Conservation (phyloP, 2,329 filamentous ascomycete species). For the Ceratocystis colombiana region DNA sequence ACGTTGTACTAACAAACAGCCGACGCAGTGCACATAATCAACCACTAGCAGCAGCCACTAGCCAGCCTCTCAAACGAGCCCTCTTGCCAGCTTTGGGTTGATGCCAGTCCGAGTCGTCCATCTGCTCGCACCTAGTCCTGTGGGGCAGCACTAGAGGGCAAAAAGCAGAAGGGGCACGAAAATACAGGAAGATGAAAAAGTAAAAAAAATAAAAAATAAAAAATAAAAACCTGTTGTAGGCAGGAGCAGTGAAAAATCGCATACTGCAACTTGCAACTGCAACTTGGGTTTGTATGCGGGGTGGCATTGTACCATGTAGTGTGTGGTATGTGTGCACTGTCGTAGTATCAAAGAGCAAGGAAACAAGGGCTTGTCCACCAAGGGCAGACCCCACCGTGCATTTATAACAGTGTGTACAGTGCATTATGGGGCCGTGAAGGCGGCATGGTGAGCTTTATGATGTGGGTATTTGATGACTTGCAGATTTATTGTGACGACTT, state of each 20-base stretch:
- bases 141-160: background rate
- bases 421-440: slow-evolving; percentile 2
- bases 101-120: background rate
- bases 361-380: background rate
- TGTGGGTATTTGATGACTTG: slow-evolving; percentile 4
- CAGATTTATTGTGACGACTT: background rate
- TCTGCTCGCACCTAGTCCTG: background rate
- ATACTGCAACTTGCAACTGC: background rate
- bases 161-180: background rate
- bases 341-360: background rate
- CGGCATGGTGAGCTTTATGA: background rate
- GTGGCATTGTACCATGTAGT: background rate
- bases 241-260: slow-evolving; percentile 1
- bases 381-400: slow-evolving; percentile 8
- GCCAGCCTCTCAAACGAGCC: background rate
- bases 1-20: background rate
- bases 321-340: background rate
- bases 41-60: background rate
- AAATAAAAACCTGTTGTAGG: background rate
- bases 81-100: background rate
- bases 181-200: background rate
- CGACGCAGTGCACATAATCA: background rate
- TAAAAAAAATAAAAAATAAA: background rate
- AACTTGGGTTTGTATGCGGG: background rate
- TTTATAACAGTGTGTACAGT: slow-evolving; percentile 8